These are phyloP conservation scores for Cyberlindnera maritima DNA, from an alignment of 805 yeast species.

Conservation along the genomic window DNA sequence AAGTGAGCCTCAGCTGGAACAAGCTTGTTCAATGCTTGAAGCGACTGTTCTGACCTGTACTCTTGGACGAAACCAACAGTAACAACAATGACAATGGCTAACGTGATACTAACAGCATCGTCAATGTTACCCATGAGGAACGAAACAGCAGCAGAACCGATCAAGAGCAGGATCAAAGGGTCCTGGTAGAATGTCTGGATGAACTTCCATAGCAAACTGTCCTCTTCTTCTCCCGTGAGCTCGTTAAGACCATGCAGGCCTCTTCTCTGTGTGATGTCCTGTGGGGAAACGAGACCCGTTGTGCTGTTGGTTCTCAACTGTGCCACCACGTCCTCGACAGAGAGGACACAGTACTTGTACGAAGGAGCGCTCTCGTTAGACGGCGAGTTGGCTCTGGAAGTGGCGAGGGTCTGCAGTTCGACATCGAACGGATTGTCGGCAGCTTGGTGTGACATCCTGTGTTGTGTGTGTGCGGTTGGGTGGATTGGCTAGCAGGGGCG, in stretches of 20 bases:
- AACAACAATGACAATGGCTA: slow-evolving; percentile 91
- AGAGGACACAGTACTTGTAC: slow-evolving; percentile 54
- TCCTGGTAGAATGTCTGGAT: slow-evolving; percentile 81
- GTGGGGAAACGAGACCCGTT: slow-evolving; percentile 63
- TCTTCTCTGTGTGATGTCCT: slow-evolving; percentile 71
- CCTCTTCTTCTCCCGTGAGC: slow-evolving; percentile 72
- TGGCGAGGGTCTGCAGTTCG: slow-evolving; percentile 12
- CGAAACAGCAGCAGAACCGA: slow-evolving; percentile 85
- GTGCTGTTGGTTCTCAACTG: slow-evolving; percentile 59
- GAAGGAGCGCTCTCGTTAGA: slow-evolving; percentile 52
- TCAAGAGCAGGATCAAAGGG: slow-evolving; percentile 82
- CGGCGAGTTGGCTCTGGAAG: slow-evolving; percentile 21
- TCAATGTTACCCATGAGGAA: slow-evolving; percentile 94
- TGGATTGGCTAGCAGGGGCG: not conserved
- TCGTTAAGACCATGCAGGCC: slow-evolving; percentile 81
- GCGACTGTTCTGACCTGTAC: slow-evolving; percentile 89
- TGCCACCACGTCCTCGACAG: slow-evolving; percentile 62
- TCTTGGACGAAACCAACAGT: slow-evolving; percentile 98
- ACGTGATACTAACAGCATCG: slow-evolving; percentile 90
- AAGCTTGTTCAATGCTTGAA: slow-evolving; percentile 86
- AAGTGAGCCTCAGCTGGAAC: slow-evolving; percentile 97
- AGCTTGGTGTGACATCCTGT: slow-evolving; percentile 1
- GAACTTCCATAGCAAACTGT: slow-evolving; percentile 66
- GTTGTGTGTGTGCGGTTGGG: not conserved
- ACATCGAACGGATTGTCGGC: slow-evolving; percentile 33